These are phyloP conservation scores for Trichoderma koningiopsis DNA, from an alignment of 2,329 filamentous ascomycete genomes.

Conservation along the genomic window DNA sequence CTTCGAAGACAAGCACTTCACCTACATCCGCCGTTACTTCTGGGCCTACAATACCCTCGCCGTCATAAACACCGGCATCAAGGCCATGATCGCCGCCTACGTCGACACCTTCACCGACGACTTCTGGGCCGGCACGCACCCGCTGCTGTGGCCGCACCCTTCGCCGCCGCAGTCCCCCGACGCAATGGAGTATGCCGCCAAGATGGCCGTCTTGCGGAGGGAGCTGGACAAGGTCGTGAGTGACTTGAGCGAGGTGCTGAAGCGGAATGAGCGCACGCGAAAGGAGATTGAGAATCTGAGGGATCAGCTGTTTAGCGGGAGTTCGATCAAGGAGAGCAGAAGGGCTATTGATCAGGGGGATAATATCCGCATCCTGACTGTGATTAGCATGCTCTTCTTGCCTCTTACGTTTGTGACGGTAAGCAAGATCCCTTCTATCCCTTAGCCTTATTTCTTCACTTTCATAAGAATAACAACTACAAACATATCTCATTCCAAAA, in stretches of 20 bases:
- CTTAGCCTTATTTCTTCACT: neutral
- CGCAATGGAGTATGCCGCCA: conserved; percentile 51
- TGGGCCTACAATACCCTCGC: conserved; percentile 64
- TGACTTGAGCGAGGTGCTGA: conserved; percentile 50
- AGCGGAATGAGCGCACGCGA: conserved; percentile 55
- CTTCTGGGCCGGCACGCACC: conserved; percentile 59
- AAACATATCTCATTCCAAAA: neutral
- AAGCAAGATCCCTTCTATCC: conserved; percentile 26
- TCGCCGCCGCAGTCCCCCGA: conserved; percentile 44
- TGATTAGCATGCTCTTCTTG: conserved; percentile 63
- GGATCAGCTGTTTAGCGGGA: conserved; percentile 65
- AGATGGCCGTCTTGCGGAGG: conserved; percentile 48
- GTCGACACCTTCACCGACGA: conserved; percentile 59
- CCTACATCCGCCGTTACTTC: conserved; percentile 63
- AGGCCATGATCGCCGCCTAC: conserved; percentile 59
- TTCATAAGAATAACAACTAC: neutral
- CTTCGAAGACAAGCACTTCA: conserved; percentile 63
- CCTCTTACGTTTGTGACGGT: conserved; percentile 63
- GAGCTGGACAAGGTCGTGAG: conserved; percentile 56
- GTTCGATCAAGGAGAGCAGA: conserved; percentile 62
- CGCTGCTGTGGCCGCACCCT: conserved; percentile 57
- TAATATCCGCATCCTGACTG: conserved; percentile 62
- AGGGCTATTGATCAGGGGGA: conserved; percentile 65
- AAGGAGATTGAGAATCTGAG: conserved; percentile 59
- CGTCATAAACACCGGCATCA: conserved; percentile 61